Percentiles rank a stretch among this genome's conserved stretches.
Conservation (phyloP, 2,329 filamentous ascomycete species). For the Arthroderma sp. region DNA sequence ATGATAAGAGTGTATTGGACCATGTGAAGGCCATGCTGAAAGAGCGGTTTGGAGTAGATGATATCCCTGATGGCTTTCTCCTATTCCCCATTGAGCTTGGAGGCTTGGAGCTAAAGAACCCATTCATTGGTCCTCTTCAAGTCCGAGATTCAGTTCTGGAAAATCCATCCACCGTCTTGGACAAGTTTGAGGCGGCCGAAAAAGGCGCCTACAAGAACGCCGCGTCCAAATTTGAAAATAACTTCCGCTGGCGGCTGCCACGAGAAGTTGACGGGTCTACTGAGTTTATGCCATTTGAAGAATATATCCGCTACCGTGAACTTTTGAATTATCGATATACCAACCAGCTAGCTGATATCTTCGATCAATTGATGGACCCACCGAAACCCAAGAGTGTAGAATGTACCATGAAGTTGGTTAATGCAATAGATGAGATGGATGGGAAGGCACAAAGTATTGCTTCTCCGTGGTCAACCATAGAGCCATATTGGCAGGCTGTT, state of each 20-base stretch:
- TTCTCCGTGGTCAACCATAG: neutral
- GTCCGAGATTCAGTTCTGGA: slow-evolving; percentile 33
- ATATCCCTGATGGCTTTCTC: slow-evolving; percentile 40
- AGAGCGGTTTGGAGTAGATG: slow-evolving; percentile 37
- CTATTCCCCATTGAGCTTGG: slow-evolving; percentile 41
- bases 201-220: slow-evolving; percentile 34
- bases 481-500: neutral
- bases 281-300: slow-evolving; percentile 28
- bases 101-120: slow-evolving; percentile 38
- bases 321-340: neutral
- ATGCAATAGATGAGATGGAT: too few species aligned
- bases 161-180: slow-evolving; percentile 22
- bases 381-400: too few species aligned
- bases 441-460: neutral
- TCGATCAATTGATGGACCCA: neutral
- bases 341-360: neutral
- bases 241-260: slow-evolving; percentile 1
- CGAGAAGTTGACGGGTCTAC: neutral
- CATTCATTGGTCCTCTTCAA: slow-evolving; percentile 36
- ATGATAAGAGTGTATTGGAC: slow-evolving; percentile 30
- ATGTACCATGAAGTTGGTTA: too few species aligned
- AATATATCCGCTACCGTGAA: slow-evolving; percentile 16
- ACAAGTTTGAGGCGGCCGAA: slow-evolving; percentile 29
- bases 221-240: slow-evolving; percentile 20
- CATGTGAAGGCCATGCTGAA: slow-evolving; percentile 42